Base-by-base conservation (phyloP, 345 rosid species). In the Salix viminalis region DNA sequence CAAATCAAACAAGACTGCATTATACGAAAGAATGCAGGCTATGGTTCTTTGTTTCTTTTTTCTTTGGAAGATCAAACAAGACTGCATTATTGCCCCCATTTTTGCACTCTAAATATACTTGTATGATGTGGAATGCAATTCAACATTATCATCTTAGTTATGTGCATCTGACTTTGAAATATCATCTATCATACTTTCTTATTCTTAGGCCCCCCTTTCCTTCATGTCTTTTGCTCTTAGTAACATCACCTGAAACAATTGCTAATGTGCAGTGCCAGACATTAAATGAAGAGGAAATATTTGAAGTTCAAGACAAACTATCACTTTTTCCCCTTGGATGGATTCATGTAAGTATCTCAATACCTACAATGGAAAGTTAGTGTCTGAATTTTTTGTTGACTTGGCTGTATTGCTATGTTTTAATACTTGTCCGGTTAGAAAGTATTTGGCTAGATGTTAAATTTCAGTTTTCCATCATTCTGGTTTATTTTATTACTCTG, bases 261-360 rank as follows among this genome's bases (percentile, higher is more conserved):
- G 65, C 34, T 54, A 34, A 75, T 72, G 4, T 80, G 44, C 90
- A 92, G 99, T 96, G 98, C 78, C 92, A 89, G 76, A 92, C 98
- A 69, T 82, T 92, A 69, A 93, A 93, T 52, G 98, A 96, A 86
- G 97, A 96, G 85, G 97, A 93, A 81, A 93, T 93, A 72, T 96
- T 93, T 58, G 98, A 96, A 89, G 90, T 92, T 79, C 99, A 96
- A 66, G 98, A 93, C 79, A 89, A 74, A 77, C 76, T 92, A 50
- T 50, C 97, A 28, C 94, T 93, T 79, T 90, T 96, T 70, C 91
- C 97, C 39, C 91, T 96, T 79, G 96, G 98, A 34, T 96, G 99
- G 99, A 96, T 96, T 83, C 97, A 92, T 83, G 98, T 92, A 88
- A 90, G 92, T 87, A 18, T 30, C 42, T 64, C 37, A 26, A 41